phyloP scores from a whole-genome alignment of 202 grass and related monocot genomes.

The Zoysia matrella region DNA sequence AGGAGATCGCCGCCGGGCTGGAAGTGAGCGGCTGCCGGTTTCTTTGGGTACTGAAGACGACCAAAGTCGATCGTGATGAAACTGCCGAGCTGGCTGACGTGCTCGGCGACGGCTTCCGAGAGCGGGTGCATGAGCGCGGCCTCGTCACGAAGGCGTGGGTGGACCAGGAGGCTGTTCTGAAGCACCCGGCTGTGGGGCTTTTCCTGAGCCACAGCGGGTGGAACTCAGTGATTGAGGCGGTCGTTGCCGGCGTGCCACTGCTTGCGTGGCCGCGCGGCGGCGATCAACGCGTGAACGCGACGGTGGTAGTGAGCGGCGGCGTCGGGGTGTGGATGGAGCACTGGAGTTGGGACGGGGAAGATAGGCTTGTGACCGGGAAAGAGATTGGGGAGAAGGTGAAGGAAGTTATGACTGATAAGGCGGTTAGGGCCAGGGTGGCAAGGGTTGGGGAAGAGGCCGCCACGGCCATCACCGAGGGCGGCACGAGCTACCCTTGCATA shows the following conservation, averaged over 20 bases:
- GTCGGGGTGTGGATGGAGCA: constrained; percentile 44
- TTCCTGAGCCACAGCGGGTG: constrained; percentile 26
- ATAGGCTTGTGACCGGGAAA: constrained; percentile 7
- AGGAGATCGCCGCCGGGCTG: too few relatives aligned
- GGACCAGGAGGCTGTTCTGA: constrained; percentile 52
- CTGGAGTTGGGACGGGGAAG: constrained; percentile 53
- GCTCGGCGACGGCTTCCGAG: constrained; percentile 30
- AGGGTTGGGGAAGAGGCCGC: background rate
- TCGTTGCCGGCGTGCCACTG: too few relatives aligned
- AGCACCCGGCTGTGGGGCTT: constrained; percentile 23
- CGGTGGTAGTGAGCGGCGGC: constrained; percentile 16
- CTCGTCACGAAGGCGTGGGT: constrained; percentile 59
- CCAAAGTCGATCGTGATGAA: constrained; percentile 10
- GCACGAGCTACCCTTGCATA: constrained; percentile 16
- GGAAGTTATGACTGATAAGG: constrained; percentile 32
- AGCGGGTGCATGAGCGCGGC: constrained; percentile 39
- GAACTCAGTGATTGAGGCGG: too few relatives aligned
- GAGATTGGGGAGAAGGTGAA: constrained; percentile 44
- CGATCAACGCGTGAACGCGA: constrained; percentile 53
- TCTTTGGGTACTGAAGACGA: too few relatives aligned
- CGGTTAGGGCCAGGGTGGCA: background rate
- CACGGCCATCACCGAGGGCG: background rate
- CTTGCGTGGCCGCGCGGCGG: background rate
- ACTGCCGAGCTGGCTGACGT: constrained; percentile 8
- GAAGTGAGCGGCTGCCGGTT: too few relatives aligned